A percentile compares a stretch with the other conserved stretches of the same genome.
phyloP scores from a whole-genome alignment of 345 rosid species.

The Excoecaria cochinchinensis region DNA sequence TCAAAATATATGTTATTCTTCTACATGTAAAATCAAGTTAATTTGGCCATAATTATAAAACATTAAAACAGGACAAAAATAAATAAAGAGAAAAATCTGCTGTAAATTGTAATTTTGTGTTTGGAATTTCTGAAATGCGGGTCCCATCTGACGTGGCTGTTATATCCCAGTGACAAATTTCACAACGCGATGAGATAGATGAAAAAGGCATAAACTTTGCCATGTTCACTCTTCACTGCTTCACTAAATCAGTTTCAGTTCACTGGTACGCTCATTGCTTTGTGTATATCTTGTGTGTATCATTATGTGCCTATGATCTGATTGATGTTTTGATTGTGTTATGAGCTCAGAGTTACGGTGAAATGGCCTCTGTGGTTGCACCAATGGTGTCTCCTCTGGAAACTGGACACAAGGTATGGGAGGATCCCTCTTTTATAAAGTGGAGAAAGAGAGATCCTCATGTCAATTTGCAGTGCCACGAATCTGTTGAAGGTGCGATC shows the following conservation, averaged over 20 bases:
- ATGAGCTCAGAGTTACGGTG: not conserved
- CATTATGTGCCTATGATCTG: not conserved
- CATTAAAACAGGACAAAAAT: no score
- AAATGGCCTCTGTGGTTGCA: constrained; percentile 18
- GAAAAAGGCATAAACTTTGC: not conserved
- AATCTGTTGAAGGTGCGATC: constrained; percentile 64
- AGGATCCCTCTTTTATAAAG: constrained; percentile 75
- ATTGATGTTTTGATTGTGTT: not conserved
- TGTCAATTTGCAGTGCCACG: constrained; percentile 85
- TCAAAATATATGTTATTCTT: no score
- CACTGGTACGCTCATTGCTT: not conserved
- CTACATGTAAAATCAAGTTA: no score
- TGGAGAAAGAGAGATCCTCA: constrained; percentile 92
- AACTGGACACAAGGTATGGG: constrained; percentile 66
- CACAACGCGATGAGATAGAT: not conserved
- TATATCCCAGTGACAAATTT: not conserved
- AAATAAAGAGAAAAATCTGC: no score
- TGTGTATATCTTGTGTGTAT: not conserved
- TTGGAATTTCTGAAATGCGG: not conserved
- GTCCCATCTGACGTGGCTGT: not conserved
- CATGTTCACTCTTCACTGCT: not conserved
- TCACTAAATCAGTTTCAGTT: not conserved
- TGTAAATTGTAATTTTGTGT: no score
- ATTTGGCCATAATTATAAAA: no score
- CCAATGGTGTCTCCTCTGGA: constrained; percentile 46